A percentile compares a stretch with the other conserved stretches of the same genome.
Evolutionary conservation across 306 rosid species (phyloP).

Genomic region (Gastrolobium bilobum): DNA sequence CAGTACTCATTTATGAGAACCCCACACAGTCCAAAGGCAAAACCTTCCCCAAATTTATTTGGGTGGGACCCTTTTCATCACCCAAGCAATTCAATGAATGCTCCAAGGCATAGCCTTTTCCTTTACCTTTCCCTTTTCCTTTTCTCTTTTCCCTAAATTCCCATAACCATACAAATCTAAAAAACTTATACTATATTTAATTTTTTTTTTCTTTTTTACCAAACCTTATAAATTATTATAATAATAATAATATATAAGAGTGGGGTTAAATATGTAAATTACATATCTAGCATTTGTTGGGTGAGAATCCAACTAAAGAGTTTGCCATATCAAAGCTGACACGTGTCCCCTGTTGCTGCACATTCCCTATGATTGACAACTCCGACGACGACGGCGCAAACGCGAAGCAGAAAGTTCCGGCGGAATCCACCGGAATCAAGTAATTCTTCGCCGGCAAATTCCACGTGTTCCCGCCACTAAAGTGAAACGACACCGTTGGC

Average conservation of each 20-base stretch:
- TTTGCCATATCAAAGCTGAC: constrained; percentile 78
- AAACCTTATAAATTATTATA: not conserved
- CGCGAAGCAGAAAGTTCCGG: constrained; percentile 84
- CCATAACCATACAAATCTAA: not conserved
- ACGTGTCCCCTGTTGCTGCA: constrained; percentile 99
- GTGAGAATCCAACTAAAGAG: constrained; percentile 71
- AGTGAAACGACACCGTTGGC: constrained; percentile 83
- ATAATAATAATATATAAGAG: not conserved
- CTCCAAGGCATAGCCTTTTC: not conserved
- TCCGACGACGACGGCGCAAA: constrained; percentile 84
- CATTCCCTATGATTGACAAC: constrained; percentile 80
- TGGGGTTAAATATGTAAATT: constrained; percentile 48
- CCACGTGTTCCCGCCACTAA: constrained; percentile 59
- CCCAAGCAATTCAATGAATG: constrained; percentile 12
- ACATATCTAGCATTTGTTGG: constrained; percentile 65
- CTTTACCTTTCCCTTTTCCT: not conserved
- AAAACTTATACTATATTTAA: not conserved
- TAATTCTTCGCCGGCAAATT: constrained; percentile 80
- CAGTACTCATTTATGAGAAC: not conserved
- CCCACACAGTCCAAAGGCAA: constrained; percentile 38
- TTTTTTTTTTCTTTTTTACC: not conserved
- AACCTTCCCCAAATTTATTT: not conserved
- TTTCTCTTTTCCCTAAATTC: not conserved
- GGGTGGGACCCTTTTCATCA: not conserved
- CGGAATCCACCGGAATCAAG: constrained; percentile 73